Conservation (phyloP, 345 rosid species). For the Brassica juncea region DNA sequence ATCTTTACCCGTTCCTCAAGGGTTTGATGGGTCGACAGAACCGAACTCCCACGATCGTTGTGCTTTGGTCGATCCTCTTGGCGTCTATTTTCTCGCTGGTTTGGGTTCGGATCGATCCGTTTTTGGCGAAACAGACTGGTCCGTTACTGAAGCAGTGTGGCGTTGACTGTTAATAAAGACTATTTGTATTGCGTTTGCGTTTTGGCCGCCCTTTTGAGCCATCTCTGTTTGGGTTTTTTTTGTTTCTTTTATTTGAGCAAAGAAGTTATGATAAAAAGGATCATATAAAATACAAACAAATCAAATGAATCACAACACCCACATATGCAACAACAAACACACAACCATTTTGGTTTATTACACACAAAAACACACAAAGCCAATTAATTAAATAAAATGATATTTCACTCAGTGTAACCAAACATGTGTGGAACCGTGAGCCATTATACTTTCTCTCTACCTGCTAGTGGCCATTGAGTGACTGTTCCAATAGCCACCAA, state of each 20-base stretch:
- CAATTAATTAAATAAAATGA: slow-evolving; percentile 15
- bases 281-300: slow-evolving; percentile 21
- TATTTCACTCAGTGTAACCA: slow-evolving; percentile 13
- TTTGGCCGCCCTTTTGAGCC: slow-evolving; percentile 5
- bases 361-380: slow-evolving; percentile 2
- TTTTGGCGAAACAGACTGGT: slow-evolving; percentile 87
- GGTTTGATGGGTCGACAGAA: slow-evolving; percentile 95
- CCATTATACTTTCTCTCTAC: slow-evolving; percentile 59
- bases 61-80: slow-evolving; percentile 82
- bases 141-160: slow-evolving; percentile 92
- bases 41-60: slow-evolving; percentile 92
- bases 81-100: slow-evolving; percentile 90
- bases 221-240: neutral
- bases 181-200: slow-evolving; percentile 13
- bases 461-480: slow-evolving; percentile 47
- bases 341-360: neutral
- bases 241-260: neutral
- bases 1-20: slow-evolving; percentile 94
- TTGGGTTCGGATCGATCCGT: slow-evolving; percentile 97
- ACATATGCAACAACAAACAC: slow-evolving; percentile 9
- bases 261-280: neutral
- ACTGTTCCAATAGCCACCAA: slow-evolving; percentile 75
- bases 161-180: slow-evolving; percentile 61
- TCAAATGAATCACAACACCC: slow-evolving; percentile 4
- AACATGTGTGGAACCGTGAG: slow-evolving; percentile 12